Percentiles rank a stretch among this genome's conserved stretches.
Conservation (phyloP, 805 yeast genomes). For the Candida ponderosae region DNA sequence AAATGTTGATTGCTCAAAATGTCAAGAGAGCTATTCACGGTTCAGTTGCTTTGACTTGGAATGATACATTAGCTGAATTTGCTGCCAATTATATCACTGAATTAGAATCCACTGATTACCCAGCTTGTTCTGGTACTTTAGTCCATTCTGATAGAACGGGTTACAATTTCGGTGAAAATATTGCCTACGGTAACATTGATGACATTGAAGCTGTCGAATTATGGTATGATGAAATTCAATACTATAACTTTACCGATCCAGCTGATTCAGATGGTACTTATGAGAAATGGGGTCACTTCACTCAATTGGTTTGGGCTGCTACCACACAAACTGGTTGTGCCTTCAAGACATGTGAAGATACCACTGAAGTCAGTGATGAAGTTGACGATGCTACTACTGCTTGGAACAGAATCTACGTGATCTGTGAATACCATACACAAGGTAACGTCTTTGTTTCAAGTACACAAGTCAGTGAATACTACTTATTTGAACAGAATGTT, state of each 20-base stretch:
- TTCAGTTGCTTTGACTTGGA: slow-evolving; percentile 42
- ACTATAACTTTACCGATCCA: slow-evolving; percentile 46
- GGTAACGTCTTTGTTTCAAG: slow-evolving; percentile 36
- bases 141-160: slow-evolving; percentile 52
- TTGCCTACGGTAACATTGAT: slow-evolving; percentile 54
- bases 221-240: slow-evolving; percentile 62
- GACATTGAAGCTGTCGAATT: slow-evolving; percentile 44
- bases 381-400: slow-evolving; percentile 6
- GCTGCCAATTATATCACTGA: slow-evolving; percentile 43
- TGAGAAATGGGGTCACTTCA: slow-evolving; percentile 61
- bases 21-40: slow-evolving; percentile 38
- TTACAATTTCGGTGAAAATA: slow-evolving; percentile 58
- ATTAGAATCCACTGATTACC: slow-evolving; percentile 30
- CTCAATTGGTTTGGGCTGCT: slow-evolving; percentile 66
- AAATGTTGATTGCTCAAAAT: slow-evolving; percentile 44
- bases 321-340: slow-evolving; percentile 65
- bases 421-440: slow-evolving; percentile 57
- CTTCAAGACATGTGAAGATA: slow-evolving; percentile 31
- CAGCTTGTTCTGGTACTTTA: slow-evolving; percentile 54
- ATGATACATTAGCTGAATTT: slow-evolving; percentile 32
- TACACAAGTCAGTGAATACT: slow-evolving; percentile 22
- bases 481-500: slow-evolving; percentile 37
- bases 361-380: slow-evolving; percentile 9
- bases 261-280: slow-evolving; percentile 31
- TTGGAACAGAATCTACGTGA: slow-evolving; percentile 43